These are phyloP conservation scores for Hypomyces perniciosus DNA, from an alignment of 2,329 filamentous ascomycete genomes.

Conservation along the genomic window DNA sequence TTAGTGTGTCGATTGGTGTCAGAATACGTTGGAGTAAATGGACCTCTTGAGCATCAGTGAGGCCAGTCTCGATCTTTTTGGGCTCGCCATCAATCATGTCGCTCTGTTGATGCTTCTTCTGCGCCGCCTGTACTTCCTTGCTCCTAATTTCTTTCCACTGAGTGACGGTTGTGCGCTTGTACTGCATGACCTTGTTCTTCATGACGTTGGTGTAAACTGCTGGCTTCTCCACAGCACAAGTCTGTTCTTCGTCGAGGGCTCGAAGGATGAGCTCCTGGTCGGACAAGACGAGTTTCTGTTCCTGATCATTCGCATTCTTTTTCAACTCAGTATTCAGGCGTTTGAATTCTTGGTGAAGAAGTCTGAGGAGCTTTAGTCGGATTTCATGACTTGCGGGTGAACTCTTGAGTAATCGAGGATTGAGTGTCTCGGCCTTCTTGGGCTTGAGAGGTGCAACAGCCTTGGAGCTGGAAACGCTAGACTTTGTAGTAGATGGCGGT, in stretches of 20 bases:
- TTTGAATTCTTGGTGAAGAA: constrained; percentile 59
- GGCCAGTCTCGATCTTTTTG: constrained; percentile 60
- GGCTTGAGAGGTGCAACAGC: constrained; percentile 11
- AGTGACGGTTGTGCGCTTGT: constrained; percentile 66
- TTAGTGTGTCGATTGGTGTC: constrained; percentile 59
- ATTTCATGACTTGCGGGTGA: constrained; percentile 52
- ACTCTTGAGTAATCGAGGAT: constrained; percentile 58
- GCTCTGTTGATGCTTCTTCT: constrained; percentile 25
- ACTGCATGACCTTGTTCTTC: constrained; percentile 69
- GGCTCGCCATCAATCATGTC: constrained; percentile 29
- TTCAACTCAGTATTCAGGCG: constrained; percentile 60
- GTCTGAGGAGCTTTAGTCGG: constrained; percentile 52
- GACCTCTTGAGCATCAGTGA: constrained; percentile 63
- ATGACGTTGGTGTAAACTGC: constrained; percentile 77
- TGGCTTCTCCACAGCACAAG: constrained; percentile 58
- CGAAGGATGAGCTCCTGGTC: constrained; percentile 62
- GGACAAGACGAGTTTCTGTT: constrained; percentile 49
- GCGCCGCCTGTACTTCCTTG: constrained; percentile 32
- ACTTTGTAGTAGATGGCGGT: not conserved
- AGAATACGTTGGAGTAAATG: constrained; percentile 55
- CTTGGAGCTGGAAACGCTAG: constrained; percentile 13
- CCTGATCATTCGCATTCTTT: constrained; percentile 43
- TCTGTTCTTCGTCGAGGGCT: constrained; percentile 73
- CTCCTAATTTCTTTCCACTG: constrained; percentile 64
- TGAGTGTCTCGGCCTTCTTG: constrained; percentile 48